Evolutionary conservation across 2,329 filamentous ascomycete genomes (phyloP).

Genomic region (Xylariaceae sp.): DNA sequence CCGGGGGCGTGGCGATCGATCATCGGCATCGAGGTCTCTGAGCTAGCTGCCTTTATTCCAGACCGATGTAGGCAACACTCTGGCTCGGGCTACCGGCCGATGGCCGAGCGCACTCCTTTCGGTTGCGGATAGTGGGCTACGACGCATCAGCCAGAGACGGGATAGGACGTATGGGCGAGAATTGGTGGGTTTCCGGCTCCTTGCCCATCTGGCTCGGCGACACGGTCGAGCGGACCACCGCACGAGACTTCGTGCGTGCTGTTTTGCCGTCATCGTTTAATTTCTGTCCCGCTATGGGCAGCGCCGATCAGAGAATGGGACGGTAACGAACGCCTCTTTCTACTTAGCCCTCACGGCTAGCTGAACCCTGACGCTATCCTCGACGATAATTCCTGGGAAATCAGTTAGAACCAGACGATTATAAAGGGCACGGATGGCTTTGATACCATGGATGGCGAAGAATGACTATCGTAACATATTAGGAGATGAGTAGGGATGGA

Average conservation of each 20-base stretch:
- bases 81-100: constrained; percentile 63
- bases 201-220: constrained; percentile 64
- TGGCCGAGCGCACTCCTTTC: constrained; percentile 49
- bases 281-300: constrained; percentile 30
- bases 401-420: constrained; percentile 38
- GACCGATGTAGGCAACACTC: constrained; percentile 69
- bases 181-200: constrained; percentile 69
- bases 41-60: constrained; percentile 56
- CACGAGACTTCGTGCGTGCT: constrained; percentile 22
- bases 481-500: constrained; percentile 27
- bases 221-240: constrained; percentile 37
- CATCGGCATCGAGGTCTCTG: constrained; percentile 70
- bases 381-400: constrained; percentile 34
- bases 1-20: constrained; percentile 71
- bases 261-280: constrained; percentile 27
- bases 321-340: constrained; percentile 34
- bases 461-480: constrained; percentile 35
- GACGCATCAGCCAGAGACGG: constrained; percentile 47
- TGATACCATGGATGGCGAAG: constrained; percentile 33
- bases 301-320: constrained; percentile 23
- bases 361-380: constrained; percentile 33
- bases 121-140: constrained; percentile 29
- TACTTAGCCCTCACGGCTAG: constrained; percentile 33
- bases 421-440: constrained; percentile 33
- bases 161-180: constrained; percentile 53